phyloP scores from a whole-genome alignment of 2,329 filamentous ascomycete genomes.

The Monascus ruber region DNA sequence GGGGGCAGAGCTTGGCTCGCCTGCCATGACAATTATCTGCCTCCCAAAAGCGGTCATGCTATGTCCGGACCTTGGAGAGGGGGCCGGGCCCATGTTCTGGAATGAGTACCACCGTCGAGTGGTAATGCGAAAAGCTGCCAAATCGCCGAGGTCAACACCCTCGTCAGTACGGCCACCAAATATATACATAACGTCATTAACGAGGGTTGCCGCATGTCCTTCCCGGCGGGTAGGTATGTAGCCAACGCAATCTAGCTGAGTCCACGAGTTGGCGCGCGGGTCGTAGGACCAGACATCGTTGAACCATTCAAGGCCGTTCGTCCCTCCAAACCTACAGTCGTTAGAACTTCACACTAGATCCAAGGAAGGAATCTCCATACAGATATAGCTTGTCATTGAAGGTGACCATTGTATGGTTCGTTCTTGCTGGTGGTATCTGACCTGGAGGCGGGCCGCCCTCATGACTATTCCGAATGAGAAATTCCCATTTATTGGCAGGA shows the following conservation, averaged over 20 bases:
- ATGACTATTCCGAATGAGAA: conserved; percentile 67
- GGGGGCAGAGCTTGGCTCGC: conserved; percentile 82
- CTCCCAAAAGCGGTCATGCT: conserved; percentile 96
- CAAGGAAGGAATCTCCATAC: conserved; percentile 41
- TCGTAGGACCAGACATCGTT: conserved; percentile 99
- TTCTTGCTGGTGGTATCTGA: conserved; percentile 72
- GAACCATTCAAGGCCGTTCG: conserved; percentile 93
- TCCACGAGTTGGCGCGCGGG: conserved; percentile 69
- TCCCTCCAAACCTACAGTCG: conserved; percentile 71
- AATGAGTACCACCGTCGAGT: conserved; percentile 97
- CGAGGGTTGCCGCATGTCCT: conserved; percentile 84
- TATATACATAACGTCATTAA: conserved; percentile 98
- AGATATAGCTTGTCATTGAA: conserved; percentile 90
- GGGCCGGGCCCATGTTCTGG: conserved; percentile 97
- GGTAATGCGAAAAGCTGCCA: conserved; percentile 73
- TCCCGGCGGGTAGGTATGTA: conserved; percentile 92
- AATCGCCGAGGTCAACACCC: conserved; percentile 79
- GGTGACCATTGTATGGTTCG: conserved; percentile 86
- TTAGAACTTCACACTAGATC: neutral
- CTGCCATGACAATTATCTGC: conserved; percentile 81
- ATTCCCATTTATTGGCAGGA: conserved; percentile 85
- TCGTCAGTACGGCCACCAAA: conserved; percentile 95
- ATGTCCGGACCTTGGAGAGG: conserved; percentile 85
- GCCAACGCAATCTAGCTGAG: conserved; percentile 86
- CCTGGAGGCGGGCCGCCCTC: conserved; percentile 45